These are phyloP conservation scores for Syzygium jambos DNA, from an alignment of 345 rosid species.

Conservation along the genomic window DNA sequence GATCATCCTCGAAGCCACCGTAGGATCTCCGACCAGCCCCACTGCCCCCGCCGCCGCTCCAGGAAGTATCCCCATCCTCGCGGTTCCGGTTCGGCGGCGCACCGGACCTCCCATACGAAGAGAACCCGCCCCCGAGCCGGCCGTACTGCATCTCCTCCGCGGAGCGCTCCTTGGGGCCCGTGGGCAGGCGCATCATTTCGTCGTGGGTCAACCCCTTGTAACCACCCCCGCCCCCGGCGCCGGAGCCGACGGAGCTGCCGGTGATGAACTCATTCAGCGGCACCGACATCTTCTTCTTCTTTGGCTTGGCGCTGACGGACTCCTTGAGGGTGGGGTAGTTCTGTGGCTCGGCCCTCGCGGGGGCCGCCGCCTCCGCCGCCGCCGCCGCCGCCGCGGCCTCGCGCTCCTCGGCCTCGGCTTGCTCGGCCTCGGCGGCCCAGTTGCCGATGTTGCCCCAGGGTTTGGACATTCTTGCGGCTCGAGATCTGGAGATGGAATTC, in stretches of 20 bases:
- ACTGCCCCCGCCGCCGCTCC: conserved; percentile 42
- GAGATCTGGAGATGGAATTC: conserved; percentile 8
- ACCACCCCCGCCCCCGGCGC: conserved; percentile 5
- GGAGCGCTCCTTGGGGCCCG: conserved; percentile 90
- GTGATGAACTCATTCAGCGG: conserved; percentile 42
- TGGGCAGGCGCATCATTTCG: conserved; percentile 80
- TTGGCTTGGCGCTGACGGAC: conserved; percentile 52
- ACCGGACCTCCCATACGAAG: conserved; percentile 47
- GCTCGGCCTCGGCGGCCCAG: conserved; percentile 98
- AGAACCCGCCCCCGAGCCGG: conserved; percentile 77
- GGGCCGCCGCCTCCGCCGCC: conserved; percentile 17
- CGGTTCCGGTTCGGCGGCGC: conserved; percentile 34
- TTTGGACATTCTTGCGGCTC: conserved; percentile 34
- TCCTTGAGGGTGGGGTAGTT: conserved; percentile 83
- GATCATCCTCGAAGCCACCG: conserved; percentile 82
- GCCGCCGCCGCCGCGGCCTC: conserved; percentile 11
- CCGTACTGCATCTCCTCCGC: conserved; percentile 83
- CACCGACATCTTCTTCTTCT: conserved; percentile 87
- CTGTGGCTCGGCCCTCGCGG: conserved; percentile 30
- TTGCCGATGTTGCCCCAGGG: conserved; percentile 77
- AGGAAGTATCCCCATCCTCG: conserved; percentile 23
- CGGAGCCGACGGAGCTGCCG: conserved; percentile 4
- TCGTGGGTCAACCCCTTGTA: conserved; percentile 53
- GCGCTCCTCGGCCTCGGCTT: conserved; percentile 55
- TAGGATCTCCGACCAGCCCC: conserved; percentile 45